Evolutionary conservation across 257 asterid species (phyloP).

Genomic region (Plantago elongata): DNA sequence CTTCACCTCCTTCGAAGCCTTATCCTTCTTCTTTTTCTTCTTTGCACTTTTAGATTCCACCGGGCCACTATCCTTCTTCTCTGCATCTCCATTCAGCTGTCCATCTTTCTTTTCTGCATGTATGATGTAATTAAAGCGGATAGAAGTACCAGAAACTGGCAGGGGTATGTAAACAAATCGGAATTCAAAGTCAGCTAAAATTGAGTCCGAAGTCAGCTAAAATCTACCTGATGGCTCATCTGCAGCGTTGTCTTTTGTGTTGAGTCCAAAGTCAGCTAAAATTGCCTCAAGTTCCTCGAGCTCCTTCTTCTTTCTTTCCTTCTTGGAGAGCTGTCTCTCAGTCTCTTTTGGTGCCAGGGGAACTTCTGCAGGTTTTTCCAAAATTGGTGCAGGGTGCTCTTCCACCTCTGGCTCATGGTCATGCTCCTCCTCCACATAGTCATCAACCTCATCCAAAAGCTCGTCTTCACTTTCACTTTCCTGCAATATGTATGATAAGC

Average conservation of each 20-base stretch:
- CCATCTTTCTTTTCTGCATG: conserved; percentile 41
- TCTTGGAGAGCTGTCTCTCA: conserved; percentile 90
- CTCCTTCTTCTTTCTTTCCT: conserved; percentile 92
- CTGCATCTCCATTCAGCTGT: conserved; percentile 39
- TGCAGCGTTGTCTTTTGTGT: conserved; percentile 45
- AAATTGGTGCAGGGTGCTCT: conserved; percentile 40
- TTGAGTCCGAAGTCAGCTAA: not conserved
- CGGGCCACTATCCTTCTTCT: conserved; percentile 53
- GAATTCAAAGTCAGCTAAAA: not conserved
- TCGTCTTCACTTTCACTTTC: conserved; percentile 69
- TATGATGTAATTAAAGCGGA: too few relatives aligned
- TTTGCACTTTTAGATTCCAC: conserved; percentile 79
- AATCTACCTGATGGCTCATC: conserved; percentile 56
- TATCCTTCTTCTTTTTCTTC: conserved; percentile 92
- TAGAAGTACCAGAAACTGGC: not conserved
- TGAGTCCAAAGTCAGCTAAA: conserved; percentile 80
- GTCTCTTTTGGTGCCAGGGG: conserved; percentile 67
- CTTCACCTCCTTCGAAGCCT: conserved; percentile 57
- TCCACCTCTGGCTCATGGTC: conserved; percentile 65
- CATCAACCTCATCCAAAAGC: conserved; percentile 60
- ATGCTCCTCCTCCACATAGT: conserved; percentile 62
- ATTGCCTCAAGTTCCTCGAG: conserved; percentile 92
- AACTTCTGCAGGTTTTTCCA: conserved; percentile 42
- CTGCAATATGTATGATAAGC: conserved; percentile 31
- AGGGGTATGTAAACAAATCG: not conserved